Base-by-base conservation (phyloP, 495 filamentous ascomycete genomes). In the Trichoderma asperelloides region DNA sequence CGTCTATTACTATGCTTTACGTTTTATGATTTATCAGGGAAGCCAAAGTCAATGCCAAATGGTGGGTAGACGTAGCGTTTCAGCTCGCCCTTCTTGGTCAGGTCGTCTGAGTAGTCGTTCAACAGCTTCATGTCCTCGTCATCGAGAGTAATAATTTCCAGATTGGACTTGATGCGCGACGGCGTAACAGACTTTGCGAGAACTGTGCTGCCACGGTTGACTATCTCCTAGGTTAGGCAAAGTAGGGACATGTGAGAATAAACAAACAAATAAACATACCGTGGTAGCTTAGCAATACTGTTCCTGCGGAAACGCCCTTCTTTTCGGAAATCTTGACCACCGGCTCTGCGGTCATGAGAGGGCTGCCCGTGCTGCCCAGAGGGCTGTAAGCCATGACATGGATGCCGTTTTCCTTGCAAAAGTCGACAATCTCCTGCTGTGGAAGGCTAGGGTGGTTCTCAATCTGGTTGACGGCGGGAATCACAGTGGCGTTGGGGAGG, bases 391-490 rank as follows among this genome's bases (percentile, higher is more conserved):
- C 90, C 39, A 89, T 89, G 71, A 93, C 76, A 71, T 89, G 86
- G 66, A 92, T 92, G 41, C 89, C 89, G 78, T 89, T 89, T 66
- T 81, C 78, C 62, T 82, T 85, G 79, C 88, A 92, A 68, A 88
- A 84, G 73, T 92, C 89, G 43, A 91, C 87, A 71, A 93, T 89
- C 71, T 95, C 91, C 76, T 93, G 88, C 79, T 95, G 91, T 0
- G 91, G 91, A n/a, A 95, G 84, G 6, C 81, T 83, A 16, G 89
- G 89, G 80, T 93, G 90, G 79, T 93, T 93, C 80, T 96, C 92
- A 73, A 96, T 92, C 85, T 96, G 91, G 79, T 96, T 95, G 69
- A 87, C 89, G n/a, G 91, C 91, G 13, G 92, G 92, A 0, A 88
- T 74, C 49, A 93, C 78, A 40, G 77, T 83, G 64, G 84, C 85